Conservation (phyloP, 768 basidiomycete genomes). For the Tylopilus felleus region DNA sequence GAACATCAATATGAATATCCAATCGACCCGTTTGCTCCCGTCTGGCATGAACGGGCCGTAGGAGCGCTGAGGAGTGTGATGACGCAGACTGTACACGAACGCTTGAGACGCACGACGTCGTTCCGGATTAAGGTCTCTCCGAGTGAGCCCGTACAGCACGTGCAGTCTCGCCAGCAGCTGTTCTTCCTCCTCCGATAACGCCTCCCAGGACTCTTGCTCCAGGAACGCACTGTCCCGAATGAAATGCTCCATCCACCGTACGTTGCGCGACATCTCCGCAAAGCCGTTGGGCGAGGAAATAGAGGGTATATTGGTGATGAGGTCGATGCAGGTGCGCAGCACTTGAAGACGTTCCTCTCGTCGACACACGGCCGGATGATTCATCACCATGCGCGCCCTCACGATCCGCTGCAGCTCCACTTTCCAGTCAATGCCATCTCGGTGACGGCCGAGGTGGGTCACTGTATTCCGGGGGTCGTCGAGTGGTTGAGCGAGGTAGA, state of each 20-base stretch:
- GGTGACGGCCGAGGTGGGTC: conserved; percentile 30
- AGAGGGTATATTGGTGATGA: conserved; percentile 44
- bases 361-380: conserved; percentile 32
- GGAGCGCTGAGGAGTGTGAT: conserved; percentile 46
- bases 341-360: conserved; percentile 42
- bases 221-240: conserved; percentile 46
- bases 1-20: conserved; percentile 55
- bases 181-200: conserved; percentile 34
- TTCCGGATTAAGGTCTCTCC: conserved; percentile 34
- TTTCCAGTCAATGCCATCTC: conserved; percentile 47
- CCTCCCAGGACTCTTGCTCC: conserved; percentile 30
- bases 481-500: conserved; percentile 61
- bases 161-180: conserved; percentile 54
- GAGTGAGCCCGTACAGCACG: conserved; percentile 54
- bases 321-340: conserved; percentile 48
- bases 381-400: conserved; percentile 50
- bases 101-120: conserved; percentile 44
- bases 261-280: conserved; percentile 43
- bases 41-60: conserved; percentile 57
- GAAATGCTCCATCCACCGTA: conserved; percentile 47
- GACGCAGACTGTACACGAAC: conserved; percentile 59
- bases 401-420: conserved; percentile 50
- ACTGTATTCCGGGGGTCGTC: conserved; percentile 61
- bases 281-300: conserved; percentile 24
- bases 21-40: conserved; percentile 48